These are phyloP conservation scores for Penicillium paneum DNA, from an alignment of 2,329 filamentous ascomycete species.

Conservation along the genomic window DNA sequence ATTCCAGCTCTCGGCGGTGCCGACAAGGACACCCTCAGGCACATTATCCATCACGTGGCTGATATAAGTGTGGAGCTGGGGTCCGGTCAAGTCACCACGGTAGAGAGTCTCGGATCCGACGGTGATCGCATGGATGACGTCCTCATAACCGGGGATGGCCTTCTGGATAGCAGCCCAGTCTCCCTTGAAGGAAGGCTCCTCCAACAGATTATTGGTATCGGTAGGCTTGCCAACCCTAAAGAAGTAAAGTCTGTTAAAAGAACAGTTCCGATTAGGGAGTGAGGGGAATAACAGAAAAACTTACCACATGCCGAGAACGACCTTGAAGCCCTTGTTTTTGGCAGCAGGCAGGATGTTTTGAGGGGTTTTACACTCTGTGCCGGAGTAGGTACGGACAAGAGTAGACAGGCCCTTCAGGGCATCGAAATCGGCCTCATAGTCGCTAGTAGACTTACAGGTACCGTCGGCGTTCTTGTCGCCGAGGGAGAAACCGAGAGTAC, in stretches of 20 bases:
- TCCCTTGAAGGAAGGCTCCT: constrained; percentile 51
- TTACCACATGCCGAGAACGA: constrained; percentile 68
- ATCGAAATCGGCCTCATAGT: constrained; percentile 66
- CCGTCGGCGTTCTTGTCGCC: constrained; percentile 62
- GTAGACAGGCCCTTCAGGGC: constrained; percentile 54
- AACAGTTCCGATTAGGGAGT: background rate
- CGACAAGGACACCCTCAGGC: constrained; percentile 54
- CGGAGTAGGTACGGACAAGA: constrained; percentile 65
- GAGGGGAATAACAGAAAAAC: constrained; percentile 16
- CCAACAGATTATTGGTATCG: constrained; percentile 39
- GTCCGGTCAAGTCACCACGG: constrained; percentile 63
- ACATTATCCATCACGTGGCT: constrained; percentile 57
- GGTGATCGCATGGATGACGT: constrained; percentile 65
- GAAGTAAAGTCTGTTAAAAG: background rate
- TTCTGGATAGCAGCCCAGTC: constrained; percentile 59
- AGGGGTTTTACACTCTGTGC: constrained; percentile 63
- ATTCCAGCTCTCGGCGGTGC: constrained; percentile 72
- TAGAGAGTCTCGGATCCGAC: constrained; percentile 70
- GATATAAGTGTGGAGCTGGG: constrained; percentile 60
- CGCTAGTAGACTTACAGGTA: constrained; percentile 59
- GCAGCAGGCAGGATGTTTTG: constrained; percentile 63
- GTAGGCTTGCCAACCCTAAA: constrained; percentile 22
- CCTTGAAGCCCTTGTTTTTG: constrained; percentile 61
- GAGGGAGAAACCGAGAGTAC: constrained; percentile 63
- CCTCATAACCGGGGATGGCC: constrained; percentile 46